phyloP scores from a whole-genome alignment of 2,329 filamentous ascomycete species.

The Didymella segeticola region DNA sequence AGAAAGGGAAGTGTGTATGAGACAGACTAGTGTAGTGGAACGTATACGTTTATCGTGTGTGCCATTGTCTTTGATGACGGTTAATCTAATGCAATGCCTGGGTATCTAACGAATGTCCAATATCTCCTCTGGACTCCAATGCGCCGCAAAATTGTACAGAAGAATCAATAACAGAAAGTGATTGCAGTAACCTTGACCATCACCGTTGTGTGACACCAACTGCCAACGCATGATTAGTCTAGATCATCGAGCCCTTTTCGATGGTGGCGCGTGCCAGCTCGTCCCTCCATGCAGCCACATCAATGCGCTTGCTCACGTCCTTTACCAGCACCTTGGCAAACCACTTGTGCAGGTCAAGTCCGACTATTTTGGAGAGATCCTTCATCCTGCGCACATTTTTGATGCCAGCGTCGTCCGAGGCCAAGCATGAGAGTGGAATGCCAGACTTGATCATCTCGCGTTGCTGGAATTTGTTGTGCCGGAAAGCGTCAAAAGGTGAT shows the following conservation, averaged over 20 bases:
- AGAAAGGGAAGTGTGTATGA: not conserved
- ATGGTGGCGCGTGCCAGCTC: conserved; percentile 19
- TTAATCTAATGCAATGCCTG: conserved; percentile 7
- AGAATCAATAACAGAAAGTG: not conserved
- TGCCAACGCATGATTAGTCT: not conserved
- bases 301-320: conserved; percentile 37
- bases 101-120: conserved; percentile 24
- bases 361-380: conserved; percentile 32
- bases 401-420: conserved; percentile 44
- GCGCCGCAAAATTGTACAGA: not conserved
- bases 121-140: not conserved
- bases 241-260: conserved; percentile 2
- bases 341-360: conserved; percentile 43
- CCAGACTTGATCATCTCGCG: conserved; percentile 55
- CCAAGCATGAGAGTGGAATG: conserved; percentile 49
- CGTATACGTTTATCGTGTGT: not conserved
- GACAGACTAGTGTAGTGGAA: not conserved
- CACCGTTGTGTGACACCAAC: not conserved
- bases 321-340: conserved; percentile 47
- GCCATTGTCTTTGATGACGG: not conserved
- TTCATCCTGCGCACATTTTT: conserved; percentile 39
- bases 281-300: conserved; percentile 39
- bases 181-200: no score
- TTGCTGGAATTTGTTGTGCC: conserved; percentile 50
- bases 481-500: conserved; percentile 51